A percentile compares a stretch with the other conserved stretches of the same genome.
Evolutionary conservation across 164 flowering plant species (phyloP).

Genomic region (Magnolia kwangsiensis): DNA sequence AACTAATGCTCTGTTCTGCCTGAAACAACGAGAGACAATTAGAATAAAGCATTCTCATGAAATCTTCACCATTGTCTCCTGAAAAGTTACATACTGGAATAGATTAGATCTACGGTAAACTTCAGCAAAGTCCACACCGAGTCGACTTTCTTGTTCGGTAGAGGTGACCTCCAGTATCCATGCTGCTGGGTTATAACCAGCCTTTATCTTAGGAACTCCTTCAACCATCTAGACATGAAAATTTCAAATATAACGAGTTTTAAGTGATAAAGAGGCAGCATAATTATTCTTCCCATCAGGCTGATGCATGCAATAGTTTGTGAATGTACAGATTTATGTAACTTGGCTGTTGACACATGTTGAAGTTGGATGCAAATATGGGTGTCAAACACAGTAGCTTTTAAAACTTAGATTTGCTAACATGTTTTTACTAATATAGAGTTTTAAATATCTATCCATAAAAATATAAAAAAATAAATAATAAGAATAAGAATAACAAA

Average conservation of each 20-base stretch:
- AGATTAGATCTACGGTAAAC: constrained; percentile 59
- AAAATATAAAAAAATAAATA: too few species aligned
- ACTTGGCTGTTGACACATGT: too few species aligned
- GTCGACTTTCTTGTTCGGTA: constrained; percentile 61
- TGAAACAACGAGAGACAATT: constrained; percentile 25
- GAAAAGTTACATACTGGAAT: constrained; percentile 51
- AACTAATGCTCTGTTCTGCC: constrained; percentile 70
- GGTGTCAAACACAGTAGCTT: too few species aligned
- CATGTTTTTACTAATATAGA: too few species aligned
- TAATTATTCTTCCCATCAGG: not conserved
- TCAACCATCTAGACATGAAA: constrained; percentile 56
- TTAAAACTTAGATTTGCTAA: too few species aligned
- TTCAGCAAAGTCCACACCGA: constrained; percentile 91
- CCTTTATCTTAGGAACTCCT: constrained; percentile 74
- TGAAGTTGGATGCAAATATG: too few species aligned
- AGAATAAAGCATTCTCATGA: constrained; percentile 1
- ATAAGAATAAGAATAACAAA: too few species aligned
- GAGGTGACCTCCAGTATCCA: constrained; percentile 99
- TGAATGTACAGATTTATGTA: too few species aligned
- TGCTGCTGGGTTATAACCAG: constrained; percentile 88
- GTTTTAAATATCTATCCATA: too few species aligned
- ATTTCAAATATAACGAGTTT: not conserved
- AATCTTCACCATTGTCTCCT: not conserved
- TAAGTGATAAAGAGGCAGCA: not conserved
- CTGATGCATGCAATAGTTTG: too few species aligned